phyloP scores from a whole-genome alignment of 345 rosid genomes.

The Excoecaria cochinchinensis region DNA sequence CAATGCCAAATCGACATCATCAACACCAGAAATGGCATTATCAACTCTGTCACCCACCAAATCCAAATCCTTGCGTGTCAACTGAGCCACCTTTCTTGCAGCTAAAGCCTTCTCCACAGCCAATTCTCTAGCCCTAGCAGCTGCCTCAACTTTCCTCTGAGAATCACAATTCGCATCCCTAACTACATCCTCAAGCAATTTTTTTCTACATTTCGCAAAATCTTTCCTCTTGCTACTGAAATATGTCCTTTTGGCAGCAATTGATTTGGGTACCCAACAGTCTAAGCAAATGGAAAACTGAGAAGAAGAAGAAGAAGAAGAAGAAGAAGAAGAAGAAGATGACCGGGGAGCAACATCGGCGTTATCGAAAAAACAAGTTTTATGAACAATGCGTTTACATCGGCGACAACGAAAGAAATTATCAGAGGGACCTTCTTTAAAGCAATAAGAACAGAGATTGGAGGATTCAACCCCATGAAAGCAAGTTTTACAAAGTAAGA shows the following conservation, averaged over 20 bases:
- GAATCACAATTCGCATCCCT: conserved; percentile 19
- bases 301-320: conserved; percentile 26
- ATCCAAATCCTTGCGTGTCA: conserved; percentile 20
- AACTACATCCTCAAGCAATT: conserved; percentile 25
- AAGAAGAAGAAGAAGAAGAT: conserved; percentile 26
- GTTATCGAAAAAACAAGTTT: conserved; percentile 35
- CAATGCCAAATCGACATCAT: conserved; percentile 35
- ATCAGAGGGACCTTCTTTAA: conserved; percentile 23
- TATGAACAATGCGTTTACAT: conserved; percentile 42
- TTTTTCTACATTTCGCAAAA: conserved; percentile 7
- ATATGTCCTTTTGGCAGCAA: conserved; percentile 23
- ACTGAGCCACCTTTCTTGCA: conserved; percentile 21
- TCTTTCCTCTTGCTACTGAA: conserved; percentile 11
- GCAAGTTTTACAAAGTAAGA: conserved; percentile 49
- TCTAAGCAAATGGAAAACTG: conserved; percentile 49
- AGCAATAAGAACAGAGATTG: conserved; percentile 55
- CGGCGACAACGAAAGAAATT: conserved; percentile 33
- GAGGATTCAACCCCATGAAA: conserved; percentile 34
- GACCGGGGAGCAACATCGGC: conserved; percentile 41
- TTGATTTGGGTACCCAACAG: conserved; percentile 57
- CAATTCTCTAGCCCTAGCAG: conserved; percentile 30
- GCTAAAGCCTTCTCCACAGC: conserved; percentile 25
- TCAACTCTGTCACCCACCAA: conserved; percentile 9
- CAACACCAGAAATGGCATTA: conserved; percentile 11
- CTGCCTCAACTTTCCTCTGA: conserved; percentile 29